Conservation (phyloP, 225 moss, liverwort and hornwort species). For the Straminergon stramineum region DNA sequence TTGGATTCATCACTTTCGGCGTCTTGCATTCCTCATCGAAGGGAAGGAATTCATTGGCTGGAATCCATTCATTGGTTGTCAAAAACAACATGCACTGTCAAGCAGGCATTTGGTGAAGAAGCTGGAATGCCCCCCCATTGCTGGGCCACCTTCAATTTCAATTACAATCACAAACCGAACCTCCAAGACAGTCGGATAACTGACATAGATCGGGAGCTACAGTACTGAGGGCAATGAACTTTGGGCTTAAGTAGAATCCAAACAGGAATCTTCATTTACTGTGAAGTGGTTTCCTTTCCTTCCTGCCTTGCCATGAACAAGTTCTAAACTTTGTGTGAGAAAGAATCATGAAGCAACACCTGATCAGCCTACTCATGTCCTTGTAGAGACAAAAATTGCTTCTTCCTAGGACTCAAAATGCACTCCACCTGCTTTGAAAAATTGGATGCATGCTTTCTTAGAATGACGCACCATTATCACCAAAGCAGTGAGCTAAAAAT, state of each 20-base stretch:
- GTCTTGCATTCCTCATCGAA: background rate
- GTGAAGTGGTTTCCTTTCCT: background rate
- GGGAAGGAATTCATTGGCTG: too few species aligned
- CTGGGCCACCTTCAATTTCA: background rate
- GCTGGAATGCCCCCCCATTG: background rate
- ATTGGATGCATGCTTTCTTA: background rate
- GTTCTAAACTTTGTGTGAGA: background rate
- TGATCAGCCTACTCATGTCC: background rate
- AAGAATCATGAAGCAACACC: background rate
- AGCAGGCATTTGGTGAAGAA: background rate
- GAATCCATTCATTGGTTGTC: too few species aligned
- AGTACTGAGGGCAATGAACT: too few species aligned
- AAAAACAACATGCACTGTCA: background rate
- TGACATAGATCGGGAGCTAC: background rate
- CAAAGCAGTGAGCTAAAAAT: background rate
- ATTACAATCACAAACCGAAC: too few species aligned
- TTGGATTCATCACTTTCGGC: background rate
- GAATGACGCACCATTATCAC: background rate
- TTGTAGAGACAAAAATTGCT: background rate
- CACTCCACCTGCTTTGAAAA: background rate
- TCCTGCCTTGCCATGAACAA: background rate
- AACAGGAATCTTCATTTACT: background rate
- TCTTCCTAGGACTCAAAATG: background rate
- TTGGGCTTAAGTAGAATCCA: background rate
- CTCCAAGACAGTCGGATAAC: background rate